Percentiles rank a stretch among this genome's conserved stretches.
Evolutionary conservation across 2,329 filamentous ascomycete genomes (phyloP).

Genomic region (Plectosphaerella sp.): DNA sequence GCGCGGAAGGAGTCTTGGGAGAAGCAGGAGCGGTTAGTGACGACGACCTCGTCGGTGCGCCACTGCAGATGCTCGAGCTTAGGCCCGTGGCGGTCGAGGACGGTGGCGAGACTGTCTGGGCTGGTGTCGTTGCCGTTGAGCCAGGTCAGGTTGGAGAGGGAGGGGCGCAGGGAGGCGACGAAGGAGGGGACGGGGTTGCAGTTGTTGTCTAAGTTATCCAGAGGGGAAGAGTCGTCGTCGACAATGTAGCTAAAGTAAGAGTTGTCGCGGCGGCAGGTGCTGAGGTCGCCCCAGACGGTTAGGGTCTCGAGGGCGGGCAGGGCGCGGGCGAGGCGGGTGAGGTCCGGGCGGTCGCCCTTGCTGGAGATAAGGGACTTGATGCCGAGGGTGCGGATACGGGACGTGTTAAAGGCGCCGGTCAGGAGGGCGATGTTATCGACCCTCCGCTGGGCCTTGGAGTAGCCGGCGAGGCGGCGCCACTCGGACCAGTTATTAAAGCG

Average conservation of each 20-base stretch:
- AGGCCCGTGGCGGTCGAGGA: conserved; percentile 1
- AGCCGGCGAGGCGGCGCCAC: no score
- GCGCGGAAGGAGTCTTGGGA: neutral
- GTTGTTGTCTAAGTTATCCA: no score
- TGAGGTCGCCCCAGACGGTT: neutral
- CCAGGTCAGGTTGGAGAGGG: conserved; percentile 5
- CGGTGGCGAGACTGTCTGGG: neutral
- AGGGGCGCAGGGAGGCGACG: neutral
- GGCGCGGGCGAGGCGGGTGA: neutral
- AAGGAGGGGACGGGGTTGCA: neutral
- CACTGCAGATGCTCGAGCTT: conserved; percentile 3
- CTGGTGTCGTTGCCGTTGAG: neutral
- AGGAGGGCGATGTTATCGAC: no score
- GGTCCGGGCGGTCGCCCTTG: neutral
- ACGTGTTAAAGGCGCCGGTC: no score
- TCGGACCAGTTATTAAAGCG: no score
- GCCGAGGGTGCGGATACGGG: no score
- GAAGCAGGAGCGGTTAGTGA: neutral
- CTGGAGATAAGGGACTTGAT: no score
- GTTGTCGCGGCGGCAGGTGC: neutral
- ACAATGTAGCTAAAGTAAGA: no score
- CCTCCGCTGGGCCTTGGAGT: no score
- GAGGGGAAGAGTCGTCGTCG: no score
- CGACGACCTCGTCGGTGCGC: neutral
- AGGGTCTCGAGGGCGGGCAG: conserved; percentile 1